phyloP scores from a whole-genome alignment of 306 rosid species.

The Glycyrrhiza uralensis region DNA sequence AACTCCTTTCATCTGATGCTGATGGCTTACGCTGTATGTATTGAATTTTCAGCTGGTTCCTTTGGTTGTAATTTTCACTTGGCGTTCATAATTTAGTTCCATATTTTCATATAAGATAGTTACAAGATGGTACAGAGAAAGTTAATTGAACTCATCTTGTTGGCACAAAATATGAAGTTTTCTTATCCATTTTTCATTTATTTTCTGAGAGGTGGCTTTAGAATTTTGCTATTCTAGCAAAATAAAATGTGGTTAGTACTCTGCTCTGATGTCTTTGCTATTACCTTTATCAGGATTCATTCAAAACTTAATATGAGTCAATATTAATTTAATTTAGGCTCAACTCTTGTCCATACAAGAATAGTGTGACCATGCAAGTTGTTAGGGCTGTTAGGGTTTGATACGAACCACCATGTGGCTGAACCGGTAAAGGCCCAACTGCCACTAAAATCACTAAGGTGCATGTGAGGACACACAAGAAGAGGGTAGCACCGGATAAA shows the following conservation, averaged over 20 bases:
- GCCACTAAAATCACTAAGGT: too few species aligned
- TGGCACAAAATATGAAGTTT: conserved; percentile 1
- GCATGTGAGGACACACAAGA: too few species aligned
- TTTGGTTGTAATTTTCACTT: conserved; percentile 7
- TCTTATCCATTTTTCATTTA: not conserved
- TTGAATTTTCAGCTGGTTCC: conserved; percentile 2
- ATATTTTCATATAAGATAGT: not conserved
- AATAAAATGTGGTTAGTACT: not conserved
- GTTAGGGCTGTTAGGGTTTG: too few species aligned
- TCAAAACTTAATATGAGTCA: not conserved
- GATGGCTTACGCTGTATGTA: conserved; percentile 57
- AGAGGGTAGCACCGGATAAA: too few species aligned
- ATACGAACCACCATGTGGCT: too few species aligned
- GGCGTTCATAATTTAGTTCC: not conserved
- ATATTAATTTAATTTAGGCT: not conserved
- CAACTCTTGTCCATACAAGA: not conserved
- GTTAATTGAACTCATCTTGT: not conserved
- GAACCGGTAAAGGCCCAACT: too few species aligned
- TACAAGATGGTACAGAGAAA: not conserved
- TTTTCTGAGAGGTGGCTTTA: not conserved
- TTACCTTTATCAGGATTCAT: not conserved
- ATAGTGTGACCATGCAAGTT: not conserved
- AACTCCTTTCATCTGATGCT: conserved; percentile 52
- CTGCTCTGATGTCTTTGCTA: not conserved
- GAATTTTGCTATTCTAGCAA: not conserved